phyloP scores from a whole-genome alignment of 129 eudicot species.

The Glebionis coronaria region DNA sequence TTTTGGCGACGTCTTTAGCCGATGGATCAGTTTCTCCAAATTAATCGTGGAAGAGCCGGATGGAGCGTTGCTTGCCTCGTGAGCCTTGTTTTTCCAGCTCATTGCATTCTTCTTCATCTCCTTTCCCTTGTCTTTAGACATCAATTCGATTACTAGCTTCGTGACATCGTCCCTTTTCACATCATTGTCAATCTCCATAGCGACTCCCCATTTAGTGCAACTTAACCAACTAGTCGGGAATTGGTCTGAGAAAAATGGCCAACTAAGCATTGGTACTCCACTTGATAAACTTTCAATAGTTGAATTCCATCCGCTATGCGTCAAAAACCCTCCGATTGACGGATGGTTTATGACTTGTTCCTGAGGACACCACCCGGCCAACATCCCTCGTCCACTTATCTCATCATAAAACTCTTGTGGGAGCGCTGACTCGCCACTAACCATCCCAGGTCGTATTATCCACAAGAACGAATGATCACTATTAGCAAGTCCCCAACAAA shows the following conservation, averaged over 20 bases:
- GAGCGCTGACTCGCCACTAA: slow-evolving; percentile 26
- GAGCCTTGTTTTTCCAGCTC: slow-evolving; percentile 30
- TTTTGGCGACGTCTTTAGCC: neutral
- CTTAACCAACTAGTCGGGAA: slow-evolving; percentile 31
- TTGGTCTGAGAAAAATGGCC: slow-evolving; percentile 40
- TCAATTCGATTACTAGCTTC: slow-evolving; percentile 35
- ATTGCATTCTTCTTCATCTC: slow-evolving; percentile 23
- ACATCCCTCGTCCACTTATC: slow-evolving; percentile 33
- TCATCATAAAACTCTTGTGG: slow-evolving; percentile 25
- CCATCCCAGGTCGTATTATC: slow-evolving; percentile 34
- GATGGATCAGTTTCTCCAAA: slow-evolving; percentile 29
- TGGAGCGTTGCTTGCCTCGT: slow-evolving; percentile 24
- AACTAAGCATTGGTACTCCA: slow-evolving; percentile 32
- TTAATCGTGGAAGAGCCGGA: slow-evolving; percentile 32
- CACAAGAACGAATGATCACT: slow-evolving; percentile 34
- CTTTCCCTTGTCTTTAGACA: slow-evolving; percentile 27
- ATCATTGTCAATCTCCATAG: slow-evolving; percentile 36
- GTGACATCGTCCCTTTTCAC: slow-evolving; percentile 28
- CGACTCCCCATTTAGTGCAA: slow-evolving; percentile 38
- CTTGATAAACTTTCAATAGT: slow-evolving; percentile 29
- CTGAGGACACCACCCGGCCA: slow-evolving; percentile 36
- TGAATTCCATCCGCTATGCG: slow-evolving; percentile 39
- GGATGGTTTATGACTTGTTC: slow-evolving; percentile 32
- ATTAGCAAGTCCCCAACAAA: slow-evolving; percentile 39
- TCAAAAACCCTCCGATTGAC: slow-evolving; percentile 36